Evolutionary conservation across 345 rosid species (phyloP), one percentile per base, ranked within the genome.

Genomic region (Gossypium raimondii): DNA sequence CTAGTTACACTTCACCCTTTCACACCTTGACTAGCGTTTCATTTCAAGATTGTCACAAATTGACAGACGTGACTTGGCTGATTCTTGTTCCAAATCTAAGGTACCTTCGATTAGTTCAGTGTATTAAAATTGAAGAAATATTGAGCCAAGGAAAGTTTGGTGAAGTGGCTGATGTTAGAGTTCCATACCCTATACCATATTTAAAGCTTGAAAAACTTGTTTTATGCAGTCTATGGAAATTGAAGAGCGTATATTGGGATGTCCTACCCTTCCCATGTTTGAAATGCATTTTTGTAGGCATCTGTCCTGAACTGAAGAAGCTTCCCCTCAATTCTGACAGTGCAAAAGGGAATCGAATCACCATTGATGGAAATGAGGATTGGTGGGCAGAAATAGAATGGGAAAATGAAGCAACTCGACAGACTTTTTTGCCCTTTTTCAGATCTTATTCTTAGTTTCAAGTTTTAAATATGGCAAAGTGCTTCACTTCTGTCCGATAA

Each of bases 311-410:
- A 7, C 76, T 80, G 11, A 72, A 56, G 81, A 77, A 69, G 69
- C 83, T 82, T 56, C 81, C 83, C 11, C 61, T 77, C 2, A 44
- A 74, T 47, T 79, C 77, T 3, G 25, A 45, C 50, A 66, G 79
- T 24, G 77, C 79, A 41, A 65, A 65, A 4, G 27, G 51, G 9
- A 9, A 65, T 1, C 13, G 22, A 3, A 9, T 65, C 18, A 17
- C 2, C 16, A 65, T 65, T 18, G 2, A 2, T 3, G 62, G 62
- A 22, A 10, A 10, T 1, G 2, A 14, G 10, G 14, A 41, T 10
- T 65, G 51, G 51, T 65, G 69, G 9, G 50, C 18, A 41, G 4
- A n/a, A 13, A 2, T 65, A 41, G 25, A 41, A 65, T 65, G 51
- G 69, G 69, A 65, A 50, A 20, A 41, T 65, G 57, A 52, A 16